Conservation (phyloP, 768 basidiomycete species). For the Udeniomyces megalosporus region DNA sequence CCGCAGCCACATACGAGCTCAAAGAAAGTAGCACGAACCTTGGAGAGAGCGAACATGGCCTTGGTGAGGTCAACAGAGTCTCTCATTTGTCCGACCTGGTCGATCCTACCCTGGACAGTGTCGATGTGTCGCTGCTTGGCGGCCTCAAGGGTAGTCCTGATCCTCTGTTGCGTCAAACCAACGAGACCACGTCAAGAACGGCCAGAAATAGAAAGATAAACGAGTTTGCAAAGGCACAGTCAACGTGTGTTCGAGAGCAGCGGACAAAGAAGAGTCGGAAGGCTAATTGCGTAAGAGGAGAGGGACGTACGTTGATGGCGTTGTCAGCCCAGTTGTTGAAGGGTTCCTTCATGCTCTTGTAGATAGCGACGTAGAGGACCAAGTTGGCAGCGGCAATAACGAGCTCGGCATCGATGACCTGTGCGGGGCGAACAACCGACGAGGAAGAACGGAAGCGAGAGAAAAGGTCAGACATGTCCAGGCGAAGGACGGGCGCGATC, state of each 20-base stretch:
- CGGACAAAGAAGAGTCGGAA: too few species aligned
- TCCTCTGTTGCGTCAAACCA: too few species aligned
- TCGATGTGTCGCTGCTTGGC: constrained; percentile 69
- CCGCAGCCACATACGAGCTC: neutral
- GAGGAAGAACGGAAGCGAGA: neutral
- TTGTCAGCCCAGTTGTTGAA: constrained; percentile 84
- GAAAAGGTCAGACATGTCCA: too few species aligned
- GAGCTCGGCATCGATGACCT: constrained; percentile 83
- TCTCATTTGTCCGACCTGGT: constrained; percentile 80
- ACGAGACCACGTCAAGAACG: too few species aligned
- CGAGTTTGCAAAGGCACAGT: neutral
- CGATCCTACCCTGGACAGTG: constrained; percentile 83
- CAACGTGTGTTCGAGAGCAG: neutral
- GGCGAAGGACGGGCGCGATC: too few species aligned
- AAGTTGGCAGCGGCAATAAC: constrained; percentile 70
- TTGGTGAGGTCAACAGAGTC: constrained; percentile 85
- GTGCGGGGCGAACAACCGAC: neutral
- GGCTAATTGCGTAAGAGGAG: neutral
- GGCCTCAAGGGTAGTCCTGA: constrained; percentile 65
- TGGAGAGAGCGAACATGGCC: constrained; percentile 78
- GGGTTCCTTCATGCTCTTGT: constrained; percentile 59
- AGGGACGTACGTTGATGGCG: constrained; percentile 34
- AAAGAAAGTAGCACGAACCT: constrained; percentile 36
- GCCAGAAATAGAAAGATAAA: neutral
- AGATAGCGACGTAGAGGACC: constrained; percentile 67